Base-by-base conservation (phyloP, 139 green algal species). In the Volvox africanus region DNA sequence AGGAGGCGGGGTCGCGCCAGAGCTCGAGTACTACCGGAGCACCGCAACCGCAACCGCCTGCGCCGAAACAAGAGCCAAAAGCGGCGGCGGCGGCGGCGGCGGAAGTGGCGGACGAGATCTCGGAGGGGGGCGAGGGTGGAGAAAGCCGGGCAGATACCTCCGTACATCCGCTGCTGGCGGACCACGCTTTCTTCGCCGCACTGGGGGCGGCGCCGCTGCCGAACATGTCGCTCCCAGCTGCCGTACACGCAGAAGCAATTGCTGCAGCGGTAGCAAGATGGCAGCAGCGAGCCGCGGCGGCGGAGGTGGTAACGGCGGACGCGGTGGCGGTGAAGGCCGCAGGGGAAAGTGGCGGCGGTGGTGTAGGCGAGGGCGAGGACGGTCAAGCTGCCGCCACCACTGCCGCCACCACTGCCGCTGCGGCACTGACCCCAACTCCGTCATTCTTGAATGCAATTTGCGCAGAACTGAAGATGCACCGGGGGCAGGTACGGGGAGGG, bases 401-500 rank as follows among this genome's bases (percentile, higher is more conserved):
- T n/a, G n/a, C n/a, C n/a, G n/a, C n/a, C n/a, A n/a, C n/a, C n/a
- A n/a, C 80, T 19, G 55, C 26, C 18, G 50, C 24, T 68, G 67
- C 55, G 18, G 84, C 85, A 13, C 36, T 89, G 85, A 22, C 80
- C 50, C 87, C 89, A 0, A 77, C 35, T 9, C 1, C 50, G 0
- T 28, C 68, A 18, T 92, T 89, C 76, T 14, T 92, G 0, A 73
- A 80, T 30, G 88, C 91, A 3, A 33, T 90, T 1, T 89, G 78
- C 21, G 55, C n/a, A 3, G 78, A 92, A 69, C 78, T 92, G 32
- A 92, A 92, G 55, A 93, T 94, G 32, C 91, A 93, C 78, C 65
- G 67, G 0, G 84, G 84, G 1, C 86, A 92, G 89, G 89, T 94
- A 26, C 2, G 37, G n/a, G 71, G 71, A 36, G n/a, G 17, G n/a